These are phyloP conservation scores for Picea abies DNA, from an alignment of 83 land plant genomes.

Conservation along the genomic window DNA sequence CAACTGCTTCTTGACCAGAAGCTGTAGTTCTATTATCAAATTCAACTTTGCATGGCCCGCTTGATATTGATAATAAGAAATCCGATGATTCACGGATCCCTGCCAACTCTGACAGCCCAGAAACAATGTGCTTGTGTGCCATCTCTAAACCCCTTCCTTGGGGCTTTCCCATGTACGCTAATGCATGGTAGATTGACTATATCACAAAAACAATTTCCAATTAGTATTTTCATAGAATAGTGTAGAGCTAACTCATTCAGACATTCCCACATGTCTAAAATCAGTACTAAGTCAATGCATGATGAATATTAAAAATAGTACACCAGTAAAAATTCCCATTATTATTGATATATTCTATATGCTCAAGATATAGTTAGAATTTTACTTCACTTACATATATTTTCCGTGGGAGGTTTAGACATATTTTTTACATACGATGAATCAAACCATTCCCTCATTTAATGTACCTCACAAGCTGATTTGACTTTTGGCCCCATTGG, in stretches of 20 bases:
- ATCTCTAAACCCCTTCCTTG: conserved; percentile 95
- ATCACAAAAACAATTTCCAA: background rate
- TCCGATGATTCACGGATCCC: conserved; percentile 51
- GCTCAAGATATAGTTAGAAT: no score
- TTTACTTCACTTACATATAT: no score
- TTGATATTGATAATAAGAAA: conserved; percentile 45
- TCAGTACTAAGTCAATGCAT: no score
- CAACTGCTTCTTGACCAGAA: conserved; percentile 80
- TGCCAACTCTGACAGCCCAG: conserved; percentile 75
- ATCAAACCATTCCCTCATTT: no score
- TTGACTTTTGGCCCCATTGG: no score
- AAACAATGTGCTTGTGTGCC: conserved; percentile 88
- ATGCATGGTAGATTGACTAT: conserved; percentile 83
- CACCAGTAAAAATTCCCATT: background rate
- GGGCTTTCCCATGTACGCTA: conserved; percentile 79
- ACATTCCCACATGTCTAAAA: background rate
- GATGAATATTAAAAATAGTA: background rate
- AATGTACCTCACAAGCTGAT: no score
- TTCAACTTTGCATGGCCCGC: conserved; percentile 17
- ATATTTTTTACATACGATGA: no score
- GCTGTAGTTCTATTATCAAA: conserved; percentile 69
- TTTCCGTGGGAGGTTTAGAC: no score
- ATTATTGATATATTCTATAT: background rate
- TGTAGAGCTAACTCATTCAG: background rate
- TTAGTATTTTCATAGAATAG: background rate